Percentiles rank a stretch among this genome's conserved stretches.
Conservation (phyloP, 306 rosid species). For the Cucurbita pepo region DNA sequence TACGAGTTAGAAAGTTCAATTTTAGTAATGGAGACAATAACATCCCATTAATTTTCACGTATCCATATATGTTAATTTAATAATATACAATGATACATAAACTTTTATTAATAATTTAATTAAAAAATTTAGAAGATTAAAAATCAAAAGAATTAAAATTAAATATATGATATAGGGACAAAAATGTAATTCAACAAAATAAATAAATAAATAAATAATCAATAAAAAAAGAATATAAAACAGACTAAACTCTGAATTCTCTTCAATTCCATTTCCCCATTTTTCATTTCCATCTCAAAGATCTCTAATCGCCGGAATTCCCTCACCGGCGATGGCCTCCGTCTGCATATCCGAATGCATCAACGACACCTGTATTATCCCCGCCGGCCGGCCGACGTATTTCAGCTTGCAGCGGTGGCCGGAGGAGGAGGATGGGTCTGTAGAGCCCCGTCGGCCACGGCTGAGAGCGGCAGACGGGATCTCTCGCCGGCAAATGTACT, state of each 20-base stretch:
- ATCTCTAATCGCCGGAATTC: not conserved
- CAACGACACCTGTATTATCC: not conserved
- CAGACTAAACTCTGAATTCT: not conserved
- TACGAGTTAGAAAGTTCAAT: too few species aligned
- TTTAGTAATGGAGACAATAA: too few species aligned
- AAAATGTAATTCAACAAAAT: too few species aligned
- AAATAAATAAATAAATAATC: too few species aligned
- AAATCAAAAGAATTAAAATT: too few species aligned
- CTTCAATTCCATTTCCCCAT: not conserved
- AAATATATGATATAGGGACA: too few species aligned
- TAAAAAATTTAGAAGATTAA: too few species aligned
- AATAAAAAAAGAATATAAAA: too few species aligned
- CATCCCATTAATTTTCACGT: too few species aligned
- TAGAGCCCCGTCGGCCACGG: not conserved
- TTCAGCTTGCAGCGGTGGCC: not conserved
- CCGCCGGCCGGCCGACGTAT: not conserved
- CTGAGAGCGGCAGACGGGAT: not conserved
- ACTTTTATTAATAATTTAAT: too few species aligned
- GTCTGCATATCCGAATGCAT: conserved; percentile 4
- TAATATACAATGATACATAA: too few species aligned
- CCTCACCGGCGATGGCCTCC: not conserved
- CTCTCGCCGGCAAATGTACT: conserved; percentile 1
- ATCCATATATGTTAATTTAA: too few species aligned
- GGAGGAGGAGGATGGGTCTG: not conserved
- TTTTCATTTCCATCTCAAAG: not conserved